A percentile compares a stretch with the other conserved stretches of the same genome.
These are phyloP conservation scores for Fusarium circinatum DNA, from an alignment of 2,329 filamentous ascomycete species.

Conservation along the genomic window DNA sequence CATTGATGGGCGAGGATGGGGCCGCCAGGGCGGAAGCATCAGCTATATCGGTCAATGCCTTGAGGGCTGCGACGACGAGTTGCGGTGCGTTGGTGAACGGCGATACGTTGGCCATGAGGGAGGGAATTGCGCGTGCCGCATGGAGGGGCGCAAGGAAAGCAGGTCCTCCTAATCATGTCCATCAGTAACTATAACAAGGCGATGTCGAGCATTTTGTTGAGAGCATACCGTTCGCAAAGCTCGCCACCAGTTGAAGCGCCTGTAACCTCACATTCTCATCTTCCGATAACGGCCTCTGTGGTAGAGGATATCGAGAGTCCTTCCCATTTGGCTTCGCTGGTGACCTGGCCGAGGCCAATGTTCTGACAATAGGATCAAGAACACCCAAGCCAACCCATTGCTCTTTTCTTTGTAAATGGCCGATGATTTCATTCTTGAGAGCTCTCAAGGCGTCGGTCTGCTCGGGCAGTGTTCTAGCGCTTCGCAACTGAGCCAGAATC, in stretches of 20 bases:
- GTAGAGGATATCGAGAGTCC: constrained; percentile 48
- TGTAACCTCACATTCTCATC: constrained; percentile 78
- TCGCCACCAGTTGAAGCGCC: constrained; percentile 84
- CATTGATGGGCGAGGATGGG: constrained; percentile 59
- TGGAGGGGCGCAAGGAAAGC: constrained; percentile 81
- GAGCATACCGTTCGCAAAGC: constrained; percentile 80
- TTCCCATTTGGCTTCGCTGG: constrained; percentile 52
- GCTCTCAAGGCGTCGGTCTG: constrained; percentile 71
- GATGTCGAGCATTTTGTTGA: background rate
- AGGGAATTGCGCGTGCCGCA: constrained; percentile 72
- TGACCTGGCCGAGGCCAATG: constrained; percentile 52
- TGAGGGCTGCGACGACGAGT: constrained; percentile 78
- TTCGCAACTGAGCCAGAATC: constrained; percentile 67
- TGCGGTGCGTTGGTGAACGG: constrained; percentile 71
- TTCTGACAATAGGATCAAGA: constrained; percentile 66
- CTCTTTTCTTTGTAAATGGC: constrained; percentile 88
- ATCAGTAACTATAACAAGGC: constrained; percentile 24
- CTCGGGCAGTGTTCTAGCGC: constrained; percentile 61
- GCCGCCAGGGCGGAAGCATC: constrained; percentile 69
- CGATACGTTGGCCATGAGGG: constrained; percentile 77
- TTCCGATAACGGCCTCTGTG: constrained; percentile 59
- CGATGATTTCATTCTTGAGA: constrained; percentile 90
- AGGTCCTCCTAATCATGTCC: constrained; percentile 71
- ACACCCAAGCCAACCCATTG: constrained; percentile 77
- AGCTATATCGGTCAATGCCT: constrained; percentile 76